Base-by-base conservation (phyloP, 345 rosid genomes). In the Stellera chamaejasme region DNA sequence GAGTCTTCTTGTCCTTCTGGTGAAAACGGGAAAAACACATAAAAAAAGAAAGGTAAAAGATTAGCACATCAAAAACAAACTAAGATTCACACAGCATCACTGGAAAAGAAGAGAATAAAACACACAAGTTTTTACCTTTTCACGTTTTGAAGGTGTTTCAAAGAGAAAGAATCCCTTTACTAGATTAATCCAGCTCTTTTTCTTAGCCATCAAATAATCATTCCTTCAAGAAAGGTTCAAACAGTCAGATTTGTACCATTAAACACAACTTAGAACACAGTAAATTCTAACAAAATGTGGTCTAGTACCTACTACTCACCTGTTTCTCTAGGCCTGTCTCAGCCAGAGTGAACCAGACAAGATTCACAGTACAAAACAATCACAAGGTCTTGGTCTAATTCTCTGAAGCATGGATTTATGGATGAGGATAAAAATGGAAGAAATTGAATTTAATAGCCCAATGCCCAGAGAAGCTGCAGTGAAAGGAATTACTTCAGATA, bases 161-260 rank as follows among this genome's bases (percentile, higher is more conserved):
- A 92, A 71, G 55, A 75, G 58, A 64, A 92, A 85, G 55, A 92
- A 67, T 65, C 80, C 77, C 73, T 76, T 92, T 61, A 87, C 58
- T 12, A 77, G 56, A 72, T 64, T 76, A 73, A 92, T 69, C 88
- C 90, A 82, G 58, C 87, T 75, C 59, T 73, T 85, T 78, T 79
- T 84, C 87, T 80, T 84, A 27, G 76, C 79, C 91, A 85, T 85
- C 62, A 62, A 61, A 70, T 53, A 68, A 75, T 69, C 62, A 77
- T 55, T 58, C 67, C 67, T 72, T 58, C 19, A n/a, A 57, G 39
- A 4, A 8, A 8, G 9, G 39, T 32, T 32, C 39, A 32, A 32
- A 32, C 5, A 32, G 5, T 5, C 5, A 32, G 11, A 27, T 8
- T 15, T 11, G 51, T 45, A 23, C 23, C 2, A 43, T 16, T 23